phyloP scores from a whole-genome alignment of 163 green algal species.

The Scenedesmus sp. region DNA sequence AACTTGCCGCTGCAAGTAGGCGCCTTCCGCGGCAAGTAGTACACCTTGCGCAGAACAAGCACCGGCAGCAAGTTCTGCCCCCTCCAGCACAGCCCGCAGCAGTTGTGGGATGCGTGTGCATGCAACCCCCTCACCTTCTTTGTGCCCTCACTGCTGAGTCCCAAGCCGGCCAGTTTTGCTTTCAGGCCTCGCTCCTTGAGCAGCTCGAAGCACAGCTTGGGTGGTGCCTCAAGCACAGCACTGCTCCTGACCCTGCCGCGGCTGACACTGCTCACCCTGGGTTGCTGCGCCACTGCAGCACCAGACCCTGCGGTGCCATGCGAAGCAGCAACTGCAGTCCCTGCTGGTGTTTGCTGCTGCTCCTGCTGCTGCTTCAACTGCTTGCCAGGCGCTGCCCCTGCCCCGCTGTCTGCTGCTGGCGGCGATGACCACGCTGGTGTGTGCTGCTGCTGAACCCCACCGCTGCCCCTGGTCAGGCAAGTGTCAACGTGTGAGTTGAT shows the following conservation, averaged over 20 bases:
- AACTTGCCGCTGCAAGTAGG: neutral
- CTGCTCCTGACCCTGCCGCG: neutral
- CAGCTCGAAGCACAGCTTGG: constrained; percentile 54
- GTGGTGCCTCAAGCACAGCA: constrained; percentile 22
- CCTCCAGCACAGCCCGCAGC: neutral
- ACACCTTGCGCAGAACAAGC: neutral
- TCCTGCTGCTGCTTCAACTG: constrained; percentile 10
- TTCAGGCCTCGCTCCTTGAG: constrained; percentile 50
- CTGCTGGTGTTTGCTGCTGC: neutral
- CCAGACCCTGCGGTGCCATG: neutral
- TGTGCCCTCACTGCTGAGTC: constrained; percentile 28
- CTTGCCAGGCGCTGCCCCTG: neutral
- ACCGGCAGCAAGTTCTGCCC: neutral
- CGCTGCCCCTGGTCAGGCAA: constrained; percentile 3
- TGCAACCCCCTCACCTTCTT: constrained; percentile 28
- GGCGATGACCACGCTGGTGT: neutral
- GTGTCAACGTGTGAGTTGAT: constrained; percentile 49
- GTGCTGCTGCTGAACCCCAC: constrained; percentile 10
- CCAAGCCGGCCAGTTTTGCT: constrained; percentile 22
- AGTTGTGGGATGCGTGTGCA: neutral
- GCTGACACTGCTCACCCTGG: neutral
- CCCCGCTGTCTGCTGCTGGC: constrained; percentile 16
- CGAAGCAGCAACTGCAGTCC: neutral
- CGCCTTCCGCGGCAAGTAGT: neutral
- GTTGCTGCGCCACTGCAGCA: neutral